phyloP scores from a whole-genome alignment of 83 land plant species.

The Larix sibirica region DNA sequence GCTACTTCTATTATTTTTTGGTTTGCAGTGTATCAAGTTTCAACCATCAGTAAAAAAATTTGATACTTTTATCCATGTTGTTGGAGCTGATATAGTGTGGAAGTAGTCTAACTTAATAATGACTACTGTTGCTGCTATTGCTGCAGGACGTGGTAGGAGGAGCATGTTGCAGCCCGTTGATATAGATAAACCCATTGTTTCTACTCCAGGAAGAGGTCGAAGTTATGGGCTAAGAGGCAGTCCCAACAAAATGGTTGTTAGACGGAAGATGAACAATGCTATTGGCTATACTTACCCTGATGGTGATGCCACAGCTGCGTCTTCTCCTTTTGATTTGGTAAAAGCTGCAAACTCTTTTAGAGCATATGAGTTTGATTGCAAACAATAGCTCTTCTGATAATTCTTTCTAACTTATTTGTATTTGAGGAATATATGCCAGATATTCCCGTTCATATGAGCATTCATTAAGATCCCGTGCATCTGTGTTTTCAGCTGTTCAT shows the following conservation, averaged over 20 bases:
- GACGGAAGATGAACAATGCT: not conserved
- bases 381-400: not conserved
- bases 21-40: no score
- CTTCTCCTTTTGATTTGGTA: constrained; percentile 12
- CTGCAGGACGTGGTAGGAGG: constrained; percentile 9
- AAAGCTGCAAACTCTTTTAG: not conserved
- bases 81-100: not conserved
- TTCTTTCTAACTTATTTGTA: not conserved
- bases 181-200: not conserved
- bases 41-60: no score
- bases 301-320: not conserved
- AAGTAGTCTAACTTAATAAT: not conserved
- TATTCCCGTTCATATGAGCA: not conserved
- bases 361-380: not conserved
- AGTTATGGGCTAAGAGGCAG: not conserved
- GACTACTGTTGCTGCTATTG: not conserved
- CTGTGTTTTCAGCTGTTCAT: not conserved
- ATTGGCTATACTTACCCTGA: not conserved
- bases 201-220: constrained; percentile 12
- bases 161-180: not conserved
- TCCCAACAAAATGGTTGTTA: not conserved
- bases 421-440: not conserved
- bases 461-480: not conserved
- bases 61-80: not conserved
- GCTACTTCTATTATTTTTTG: no score